These are phyloP conservation scores for Inga laurina DNA, from an alignment of 306 rosid genomes.

Conservation along the genomic window DNA sequence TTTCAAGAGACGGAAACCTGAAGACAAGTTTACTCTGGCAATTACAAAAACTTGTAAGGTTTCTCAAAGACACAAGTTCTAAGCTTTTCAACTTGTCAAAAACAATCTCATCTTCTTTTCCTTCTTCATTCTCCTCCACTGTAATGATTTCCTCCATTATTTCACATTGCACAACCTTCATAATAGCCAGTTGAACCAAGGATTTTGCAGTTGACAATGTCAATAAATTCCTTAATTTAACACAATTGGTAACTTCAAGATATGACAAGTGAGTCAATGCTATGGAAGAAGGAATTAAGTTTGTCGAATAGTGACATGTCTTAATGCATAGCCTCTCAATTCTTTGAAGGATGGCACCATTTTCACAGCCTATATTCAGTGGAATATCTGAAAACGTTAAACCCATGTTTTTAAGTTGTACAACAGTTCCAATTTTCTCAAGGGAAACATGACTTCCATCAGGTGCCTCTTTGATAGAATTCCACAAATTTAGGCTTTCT, in stretches of 20 bases:
- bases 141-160: not conserved
- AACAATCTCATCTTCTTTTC: not conserved
- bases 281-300: not conserved
- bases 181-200: slow-evolving; percentile 9
- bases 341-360: slow-evolving; percentile 2
- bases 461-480: not conserved
- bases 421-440: not conserved
- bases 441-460: not conserved
- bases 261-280: too few species aligned
- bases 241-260: not conserved
- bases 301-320: not conserved
- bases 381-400: fast-evolving
- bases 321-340: not conserved
- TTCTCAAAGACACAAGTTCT: slow-evolving; percentile 4
- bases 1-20: not conserved
- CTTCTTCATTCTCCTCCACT: not conserved
- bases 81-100: slow-evolving; percentile 6
- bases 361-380: not conserved
- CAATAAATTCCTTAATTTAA: not conserved
- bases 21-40: not conserved
- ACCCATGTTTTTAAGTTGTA: not conserved
- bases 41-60: slow-evolving; percentile 1
- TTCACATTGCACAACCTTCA: not conserved
- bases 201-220: slow-evolving; percentile 21
- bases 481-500: not conserved